Base-by-base conservation (phyloP, 345 rosid genomes). In the Eucalyptus regnans region DNA sequence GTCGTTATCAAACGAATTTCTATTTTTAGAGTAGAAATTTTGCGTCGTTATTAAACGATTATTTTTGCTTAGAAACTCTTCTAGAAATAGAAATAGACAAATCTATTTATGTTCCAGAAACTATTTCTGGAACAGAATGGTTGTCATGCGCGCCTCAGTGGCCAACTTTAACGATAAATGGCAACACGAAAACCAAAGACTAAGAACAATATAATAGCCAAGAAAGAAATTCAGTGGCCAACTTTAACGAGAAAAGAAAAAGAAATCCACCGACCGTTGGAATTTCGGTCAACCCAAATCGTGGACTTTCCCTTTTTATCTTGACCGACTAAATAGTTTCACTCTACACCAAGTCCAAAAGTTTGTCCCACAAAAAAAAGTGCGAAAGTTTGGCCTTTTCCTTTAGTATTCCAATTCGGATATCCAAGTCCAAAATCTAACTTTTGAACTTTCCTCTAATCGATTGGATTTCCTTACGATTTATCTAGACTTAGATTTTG, bases 401-500 rank as follows among this genome's bases (percentile, higher is more conserved):
- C 71, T 62, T 62, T 29, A 62, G 37, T 7, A 62, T 0, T 62
- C 18, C 5, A 29, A n/a, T 62, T 62, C 71, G 9, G 31, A 62
- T 13, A 62, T 62, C 9, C 3, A 13, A 29, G 8, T 62, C 71
- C 37, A 62, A 62, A 62, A 62, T 62, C 71, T 14, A 62, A 29
- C 33, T 62, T 62, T 62, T 1, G 37, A 13, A 62, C 16, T 29
- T 62, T 29, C 71, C 37, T 62, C 15, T 29, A 13, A 29, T 13
- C 18, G 0, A 62, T 14, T 0, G 17, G 8, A n/a, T 64, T 64
- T 64, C 71, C 37, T 64, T 64, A 3, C 9, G 0, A n/a, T 64
- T 6, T 2, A n/a, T 64, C 31, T 64, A 0, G 71, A 29, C 15
- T 29, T 64, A 0, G 0, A 15, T 64, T 64, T n/a, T 64, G 33